Conservation (phyloP, 2,329 filamentous ascomycete genomes). For the Zymoseptoria tritici region DNA sequence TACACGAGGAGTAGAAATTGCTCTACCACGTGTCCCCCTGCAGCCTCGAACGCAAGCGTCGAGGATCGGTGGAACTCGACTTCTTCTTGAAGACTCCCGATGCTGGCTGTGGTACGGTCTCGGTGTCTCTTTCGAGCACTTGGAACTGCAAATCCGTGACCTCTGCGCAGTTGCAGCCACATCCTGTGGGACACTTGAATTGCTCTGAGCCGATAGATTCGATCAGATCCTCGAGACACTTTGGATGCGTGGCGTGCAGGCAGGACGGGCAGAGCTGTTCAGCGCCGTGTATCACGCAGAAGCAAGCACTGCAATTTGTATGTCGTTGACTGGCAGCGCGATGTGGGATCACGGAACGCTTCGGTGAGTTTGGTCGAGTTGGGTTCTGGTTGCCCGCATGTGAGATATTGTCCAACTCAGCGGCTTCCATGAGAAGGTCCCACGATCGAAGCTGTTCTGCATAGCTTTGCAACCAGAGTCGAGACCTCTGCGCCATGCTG, state of each 20-base stretch:
- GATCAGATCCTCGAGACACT: constrained; percentile 17
- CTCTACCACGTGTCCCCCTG: constrained; percentile 12
- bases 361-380: neutral
- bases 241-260: constrained; percentile 23
- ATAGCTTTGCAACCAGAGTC: constrained; percentile 50
- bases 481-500: constrained; percentile 41
- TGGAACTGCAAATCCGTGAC: constrained; percentile 9
- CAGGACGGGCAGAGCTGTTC: constrained; percentile 27
- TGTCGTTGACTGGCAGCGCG: neutral
- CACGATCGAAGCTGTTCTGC: constrained; percentile 53
- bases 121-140: neutral
- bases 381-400: constrained; percentile 15
- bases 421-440: constrained; percentile 47
- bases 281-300: constrained; percentile 18
- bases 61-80: constrained; percentile 22
- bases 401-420: constrained; percentile 50
- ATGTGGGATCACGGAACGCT: neutral
- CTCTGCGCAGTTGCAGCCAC: constrained; percentile 24
- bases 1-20: neutral
- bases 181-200: constrained; percentile 26
- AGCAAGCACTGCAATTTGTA: constrained; percentile 25
- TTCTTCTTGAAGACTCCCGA: constrained; percentile 13
- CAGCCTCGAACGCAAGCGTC: constrained; percentile 18
- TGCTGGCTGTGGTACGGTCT: neutral
- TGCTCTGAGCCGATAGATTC: constrained; percentile 8